phyloP scores from a whole-genome alignment of 164 flowering plant genomes.

The Tetrastigma voinierianum region DNA sequence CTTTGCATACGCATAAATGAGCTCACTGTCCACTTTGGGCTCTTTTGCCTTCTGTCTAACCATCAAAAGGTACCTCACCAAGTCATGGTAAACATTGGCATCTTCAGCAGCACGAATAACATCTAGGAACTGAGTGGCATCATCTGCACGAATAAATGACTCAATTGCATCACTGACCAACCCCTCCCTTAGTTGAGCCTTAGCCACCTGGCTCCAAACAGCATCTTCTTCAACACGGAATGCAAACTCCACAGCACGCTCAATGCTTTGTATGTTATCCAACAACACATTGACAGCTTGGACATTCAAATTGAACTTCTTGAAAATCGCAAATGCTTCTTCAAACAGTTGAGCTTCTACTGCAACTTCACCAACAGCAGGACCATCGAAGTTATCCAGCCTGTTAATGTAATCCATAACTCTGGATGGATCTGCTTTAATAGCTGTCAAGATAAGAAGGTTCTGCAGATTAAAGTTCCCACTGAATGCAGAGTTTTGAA shows the following conservation, averaged over 20 bases:
- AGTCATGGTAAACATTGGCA: slow-evolving; percentile 85
- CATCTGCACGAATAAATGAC: slow-evolving; percentile 98
- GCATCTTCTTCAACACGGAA: slow-evolving; percentile 99
- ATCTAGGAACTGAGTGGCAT: slow-evolving; percentile 88
- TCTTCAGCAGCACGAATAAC: slow-evolving; percentile 89
- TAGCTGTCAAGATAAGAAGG: slow-evolving; percentile 86
- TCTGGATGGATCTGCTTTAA: slow-evolving; percentile 96
- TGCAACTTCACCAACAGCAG: slow-evolving; percentile 98
- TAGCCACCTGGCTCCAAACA: slow-evolving; percentile 99
- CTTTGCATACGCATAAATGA: slow-evolving; percentile 98
- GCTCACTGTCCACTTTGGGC: slow-evolving; percentile 98
- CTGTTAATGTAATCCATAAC: slow-evolving; percentile 98
- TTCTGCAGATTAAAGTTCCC: slow-evolving; percentile 97
- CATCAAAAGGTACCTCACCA: slow-evolving; percentile 94
- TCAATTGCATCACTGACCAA: slow-evolving; percentile 98
- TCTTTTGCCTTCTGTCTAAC: slow-evolving; percentile 94
- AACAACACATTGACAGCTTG: slow-evolving; percentile 95
- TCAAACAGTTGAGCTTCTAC: slow-evolving; percentile 95
- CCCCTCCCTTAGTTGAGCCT: slow-evolving; percentile 95
- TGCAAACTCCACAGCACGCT: slow-evolving; percentile 98
- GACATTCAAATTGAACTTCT: slow-evolving; percentile 96
- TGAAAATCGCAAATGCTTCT: slow-evolving; percentile 96
- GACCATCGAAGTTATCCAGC: slow-evolving; percentile 98
- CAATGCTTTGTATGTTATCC: slow-evolving; percentile 87
- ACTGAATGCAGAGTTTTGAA: slow-evolving; percentile 99